Base-by-base conservation (phyloP, 148 eudicot species). In the Polygonum maritimum region DNA sequence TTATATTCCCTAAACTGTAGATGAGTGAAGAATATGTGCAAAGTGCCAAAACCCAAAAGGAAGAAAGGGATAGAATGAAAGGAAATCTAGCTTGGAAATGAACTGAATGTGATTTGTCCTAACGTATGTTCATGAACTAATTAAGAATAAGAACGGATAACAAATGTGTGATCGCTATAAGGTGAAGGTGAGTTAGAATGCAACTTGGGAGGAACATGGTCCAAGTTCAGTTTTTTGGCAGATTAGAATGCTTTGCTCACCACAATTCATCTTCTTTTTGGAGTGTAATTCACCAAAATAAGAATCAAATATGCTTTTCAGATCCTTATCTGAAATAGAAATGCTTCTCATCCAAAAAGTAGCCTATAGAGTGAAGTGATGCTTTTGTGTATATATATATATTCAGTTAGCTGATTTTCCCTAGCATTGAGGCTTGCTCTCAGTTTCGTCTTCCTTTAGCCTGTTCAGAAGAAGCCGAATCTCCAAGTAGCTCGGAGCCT, bases 401-500 rank as follows among this genome's bases (percentile, higher is more conserved):
- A 16, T 63, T 63, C 15, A 11, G 33, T 69, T 69, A 13, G 19
- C 13, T 35, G 21, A 44, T 35, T 36, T 41, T 45, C 31, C 31
- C 41, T 40, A 18, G 16, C 52, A 3, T 40, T 71, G 26, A 71
- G 19, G 33, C 22, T 71, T 71, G 51, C 3, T 71, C 51, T 40
- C 33, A 7, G 13, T 41, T 14, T 71, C 74, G 41, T 71, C 74
- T 71, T 41, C 35, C 73, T 47, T n/a, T n/a, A 1, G 3, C 35
- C 22, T 71, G 44, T 71, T 41, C 74, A 71, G 74, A 71, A 41
- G 52, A 41, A 71, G 22, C 22, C 51, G 74, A 71, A 5, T 71
- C 49, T 71, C 74, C 8, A 41, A 40, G 33, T 41, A n/a, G 5
- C 74, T 44, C 41, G 7, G 49, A 71, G 8, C 35, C 74, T 21